Evolutionary conservation across 2,329 filamentous ascomycete genomes (phyloP).

Genomic region (Truncatella angustata): DNA sequence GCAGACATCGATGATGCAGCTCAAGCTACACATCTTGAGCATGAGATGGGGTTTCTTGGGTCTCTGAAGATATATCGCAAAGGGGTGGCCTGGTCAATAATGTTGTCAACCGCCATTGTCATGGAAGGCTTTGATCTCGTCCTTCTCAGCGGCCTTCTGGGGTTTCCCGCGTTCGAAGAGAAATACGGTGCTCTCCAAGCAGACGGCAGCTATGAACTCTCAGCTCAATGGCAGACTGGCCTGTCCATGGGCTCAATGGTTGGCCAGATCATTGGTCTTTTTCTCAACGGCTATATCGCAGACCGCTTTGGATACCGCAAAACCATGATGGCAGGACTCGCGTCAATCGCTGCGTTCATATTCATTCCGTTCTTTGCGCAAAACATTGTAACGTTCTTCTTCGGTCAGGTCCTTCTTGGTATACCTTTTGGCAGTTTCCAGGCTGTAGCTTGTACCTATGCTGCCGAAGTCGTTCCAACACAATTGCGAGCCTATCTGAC

Average conservation of each 20-base stretch:
- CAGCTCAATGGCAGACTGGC: conserved; percentile 38
- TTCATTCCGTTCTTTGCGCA: conserved; percentile 35
- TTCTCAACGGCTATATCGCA: background rate
- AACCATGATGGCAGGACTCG: conserved; percentile 33
- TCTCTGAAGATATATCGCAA: conserved; percentile 26
- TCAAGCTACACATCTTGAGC: conserved; percentile 30
- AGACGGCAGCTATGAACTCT: conserved; percentile 21
- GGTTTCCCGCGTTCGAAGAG: conserved; percentile 27
- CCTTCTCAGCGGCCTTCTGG: conserved; percentile 29
- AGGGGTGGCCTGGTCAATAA: conserved; percentile 28
- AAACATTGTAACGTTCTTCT: conserved; percentile 26
- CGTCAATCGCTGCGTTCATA: conserved; percentile 32
- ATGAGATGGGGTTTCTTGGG: conserved; percentile 25
- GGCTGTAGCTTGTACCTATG: conserved; percentile 35
- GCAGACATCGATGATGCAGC: conserved; percentile 21
- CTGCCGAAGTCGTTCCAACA: conserved; percentile 34
- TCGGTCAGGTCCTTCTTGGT: conserved; percentile 33
- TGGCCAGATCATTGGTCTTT: background rate
- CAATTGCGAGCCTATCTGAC: conserved; percentile 36
- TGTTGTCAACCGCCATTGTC: conserved; percentile 30
- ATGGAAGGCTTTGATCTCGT: conserved; percentile 33
- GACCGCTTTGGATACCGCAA: conserved; percentile 28
- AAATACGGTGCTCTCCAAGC: conserved; percentile 25
- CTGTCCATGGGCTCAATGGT: conserved; percentile 16
- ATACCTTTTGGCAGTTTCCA: conserved; percentile 34